phyloP scores from a whole-genome alignment of 257 asterid species.

The Datura wrightii region DNA sequence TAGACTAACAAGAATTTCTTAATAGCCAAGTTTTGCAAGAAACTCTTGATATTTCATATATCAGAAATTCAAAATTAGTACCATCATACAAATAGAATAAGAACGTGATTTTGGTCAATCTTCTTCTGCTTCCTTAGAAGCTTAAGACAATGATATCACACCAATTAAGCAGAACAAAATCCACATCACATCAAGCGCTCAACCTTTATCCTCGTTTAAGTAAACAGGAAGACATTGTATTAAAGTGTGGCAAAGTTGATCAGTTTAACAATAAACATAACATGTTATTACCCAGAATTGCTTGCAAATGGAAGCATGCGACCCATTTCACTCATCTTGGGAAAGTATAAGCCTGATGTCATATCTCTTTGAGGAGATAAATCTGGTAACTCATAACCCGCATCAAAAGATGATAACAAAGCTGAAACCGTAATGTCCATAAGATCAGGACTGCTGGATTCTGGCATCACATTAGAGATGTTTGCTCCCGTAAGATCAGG shows the following conservation, averaged over 20 bases:
- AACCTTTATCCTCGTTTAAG: background rate
- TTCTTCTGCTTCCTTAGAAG: constrained; percentile 5
- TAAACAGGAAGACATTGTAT: background rate
- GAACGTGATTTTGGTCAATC: background rate
- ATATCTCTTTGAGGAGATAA: constrained; percentile 31
- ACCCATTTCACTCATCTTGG: constrained; percentile 37
- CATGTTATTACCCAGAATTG: constrained; percentile 43
- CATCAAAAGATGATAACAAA: constrained; percentile 23
- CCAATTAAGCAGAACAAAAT: constrained; percentile 30
- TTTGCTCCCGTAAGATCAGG: background rate
- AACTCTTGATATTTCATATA: background rate
- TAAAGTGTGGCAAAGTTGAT: background rate
- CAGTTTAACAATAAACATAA: background rate
- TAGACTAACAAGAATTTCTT: background rate
- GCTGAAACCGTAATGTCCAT: background rate
- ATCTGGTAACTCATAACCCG: constrained; percentile 30
- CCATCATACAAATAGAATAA: background rate
- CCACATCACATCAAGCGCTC: background rate
- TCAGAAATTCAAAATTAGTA: background rate
- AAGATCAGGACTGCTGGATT: background rate
- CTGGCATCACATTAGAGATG: background rate
- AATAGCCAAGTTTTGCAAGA: constrained; percentile 8
- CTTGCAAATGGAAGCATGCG: constrained; percentile 40
- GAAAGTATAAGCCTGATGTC: constrained; percentile 29
- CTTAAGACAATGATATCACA: background rate